phyloP scores from a whole-genome alignment of 1,139 yeast genomes.

The Taiozyma onychis region DNA sequence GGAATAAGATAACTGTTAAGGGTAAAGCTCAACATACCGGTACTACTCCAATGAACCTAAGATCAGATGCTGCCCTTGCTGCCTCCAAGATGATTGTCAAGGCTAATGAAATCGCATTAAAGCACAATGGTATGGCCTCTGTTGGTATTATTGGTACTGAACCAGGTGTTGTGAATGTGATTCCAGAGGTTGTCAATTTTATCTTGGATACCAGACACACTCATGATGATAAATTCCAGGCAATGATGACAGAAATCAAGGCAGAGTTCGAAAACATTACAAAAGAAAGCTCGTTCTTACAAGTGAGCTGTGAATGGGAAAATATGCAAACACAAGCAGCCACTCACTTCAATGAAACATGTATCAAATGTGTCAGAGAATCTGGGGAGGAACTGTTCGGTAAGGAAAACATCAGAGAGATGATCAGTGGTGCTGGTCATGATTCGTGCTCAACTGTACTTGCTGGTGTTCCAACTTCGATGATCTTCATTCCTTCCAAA shows the following conservation, averaged over 20 bases:
- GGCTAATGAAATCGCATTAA: conserved; percentile 51
- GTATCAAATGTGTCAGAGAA: conserved; percentile 44
- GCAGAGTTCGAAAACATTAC: conserved; percentile 35
- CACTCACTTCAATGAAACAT: conserved; percentile 45
- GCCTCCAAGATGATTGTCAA: conserved; percentile 50
- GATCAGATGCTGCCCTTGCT: conserved; percentile 58
- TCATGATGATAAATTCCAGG: conserved; percentile 37
- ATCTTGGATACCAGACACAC: conserved; percentile 55
- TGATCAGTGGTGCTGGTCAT: conserved; percentile 70
- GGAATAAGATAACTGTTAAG: conserved; percentile 48
- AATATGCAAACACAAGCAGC: conserved; percentile 46
- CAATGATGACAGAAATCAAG: conserved; percentile 36
- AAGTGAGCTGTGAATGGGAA: conserved; percentile 34
- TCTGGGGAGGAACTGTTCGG: conserved; percentile 49
- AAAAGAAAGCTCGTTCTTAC: conserved; percentile 26
- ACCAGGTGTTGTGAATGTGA: conserved; percentile 62
- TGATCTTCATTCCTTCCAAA: conserved; percentile 68
- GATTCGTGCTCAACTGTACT: conserved; percentile 56
- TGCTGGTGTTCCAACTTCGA: conserved; percentile 56
- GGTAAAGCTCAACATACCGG: conserved; percentile 73
- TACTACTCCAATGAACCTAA: conserved; percentile 59
- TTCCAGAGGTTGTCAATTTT: conserved; percentile 55
- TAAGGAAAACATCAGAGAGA: conserved; percentile 34
- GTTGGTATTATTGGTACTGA: conserved; percentile 51
- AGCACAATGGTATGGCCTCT: conserved; percentile 48